Evolutionary conservation across 192 early-diverging fungal species (phyloP).

Genomic region (Ambispora gerdemannii): DNA sequence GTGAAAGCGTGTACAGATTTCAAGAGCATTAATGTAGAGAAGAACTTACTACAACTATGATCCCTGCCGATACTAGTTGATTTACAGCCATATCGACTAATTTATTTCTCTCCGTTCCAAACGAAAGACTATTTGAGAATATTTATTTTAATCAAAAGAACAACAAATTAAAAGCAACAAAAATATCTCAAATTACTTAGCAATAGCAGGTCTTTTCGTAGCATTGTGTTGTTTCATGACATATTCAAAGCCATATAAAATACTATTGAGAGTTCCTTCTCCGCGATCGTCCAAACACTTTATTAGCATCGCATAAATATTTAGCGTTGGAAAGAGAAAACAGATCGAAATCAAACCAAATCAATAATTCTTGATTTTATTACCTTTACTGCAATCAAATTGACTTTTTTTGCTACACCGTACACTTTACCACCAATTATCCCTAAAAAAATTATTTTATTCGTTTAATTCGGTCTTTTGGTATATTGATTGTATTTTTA

Average conservation of each 20-base stretch:
- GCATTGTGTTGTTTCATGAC: conserved; percentile 30
- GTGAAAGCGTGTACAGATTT: neutral
- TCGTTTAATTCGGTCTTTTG: neutral
- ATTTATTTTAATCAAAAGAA: neutral
- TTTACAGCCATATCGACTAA: conserved; percentile 36
- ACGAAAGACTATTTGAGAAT: conserved; percentile 40
- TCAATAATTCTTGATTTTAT: too few relatives aligned
- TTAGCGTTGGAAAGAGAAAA: neutral
- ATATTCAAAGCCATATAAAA: conserved; percentile 45
- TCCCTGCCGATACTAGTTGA: conserved; percentile 36
- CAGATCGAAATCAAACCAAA: neutral
- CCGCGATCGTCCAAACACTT: conserved; percentile 36
- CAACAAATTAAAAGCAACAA: neutral
- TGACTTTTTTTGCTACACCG: conserved; percentile 76
- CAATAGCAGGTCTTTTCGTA: neutral
- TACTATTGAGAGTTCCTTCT: conserved; percentile 37
- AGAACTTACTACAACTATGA: conserved; percentile 30
- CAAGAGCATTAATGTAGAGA: too few relatives aligned
- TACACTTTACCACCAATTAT: conserved; percentile 51
- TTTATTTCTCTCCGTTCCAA: conserved; percentile 21
- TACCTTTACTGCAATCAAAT: conserved; percentile 68
- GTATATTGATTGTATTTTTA: neutral
- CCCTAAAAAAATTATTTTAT: conserved; percentile 22
- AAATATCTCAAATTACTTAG: conserved; percentile 11
- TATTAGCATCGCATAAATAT: neutral